phyloP scores from a whole-genome alignment of 1,284 basidiomycete genomes.

The Tilletiopsis washingtonensis region DNA sequence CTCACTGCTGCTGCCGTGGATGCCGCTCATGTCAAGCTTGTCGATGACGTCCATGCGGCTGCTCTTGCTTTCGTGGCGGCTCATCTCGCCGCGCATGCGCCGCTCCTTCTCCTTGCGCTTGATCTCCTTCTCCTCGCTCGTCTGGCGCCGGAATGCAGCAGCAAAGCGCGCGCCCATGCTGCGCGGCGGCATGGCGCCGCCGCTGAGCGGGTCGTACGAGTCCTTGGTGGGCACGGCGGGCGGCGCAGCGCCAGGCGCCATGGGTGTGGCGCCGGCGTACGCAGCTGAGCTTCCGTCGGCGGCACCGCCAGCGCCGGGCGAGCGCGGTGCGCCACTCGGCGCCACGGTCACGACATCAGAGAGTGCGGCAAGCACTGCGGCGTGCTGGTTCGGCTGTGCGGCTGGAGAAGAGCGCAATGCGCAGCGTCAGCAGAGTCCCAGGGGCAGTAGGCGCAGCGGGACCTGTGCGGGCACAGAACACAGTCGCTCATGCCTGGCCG shows the following conservation, averaged over 20 bases:
- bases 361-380: slow-evolving; percentile 28
- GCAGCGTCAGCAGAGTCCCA: no score
- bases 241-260: slow-evolving; percentile 15
- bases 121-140: slow-evolving; percentile 29
- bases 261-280: slow-evolving; percentile 18
- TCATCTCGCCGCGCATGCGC: slow-evolving; percentile 26
- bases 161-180: slow-evolving; percentile 31
- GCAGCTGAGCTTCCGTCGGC: slow-evolving; percentile 14
- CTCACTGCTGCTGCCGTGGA: slow-evolving; percentile 34
- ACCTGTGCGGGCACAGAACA: no score
- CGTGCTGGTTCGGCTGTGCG: no score
- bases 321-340: slow-evolving; percentile 6
- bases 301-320: slow-evolving; percentile 4
- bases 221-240: slow-evolving; percentile 26
- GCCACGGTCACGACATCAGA: slow-evolving; percentile 34
- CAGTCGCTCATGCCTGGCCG: no score
- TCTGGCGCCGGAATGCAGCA: slow-evolving; percentile 29
- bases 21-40: slow-evolving; percentile 38
- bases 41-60: slow-evolving; percentile 45
- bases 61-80: slow-evolving; percentile 13
- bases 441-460: no score
- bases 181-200: no score
- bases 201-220: slow-evolving; percentile 17
- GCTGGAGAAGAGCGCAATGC: no score
- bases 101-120: slow-evolving; percentile 25